Conservation (phyloP, 352 stramenopile genomes). For the Pythium folliculosum region DNA sequence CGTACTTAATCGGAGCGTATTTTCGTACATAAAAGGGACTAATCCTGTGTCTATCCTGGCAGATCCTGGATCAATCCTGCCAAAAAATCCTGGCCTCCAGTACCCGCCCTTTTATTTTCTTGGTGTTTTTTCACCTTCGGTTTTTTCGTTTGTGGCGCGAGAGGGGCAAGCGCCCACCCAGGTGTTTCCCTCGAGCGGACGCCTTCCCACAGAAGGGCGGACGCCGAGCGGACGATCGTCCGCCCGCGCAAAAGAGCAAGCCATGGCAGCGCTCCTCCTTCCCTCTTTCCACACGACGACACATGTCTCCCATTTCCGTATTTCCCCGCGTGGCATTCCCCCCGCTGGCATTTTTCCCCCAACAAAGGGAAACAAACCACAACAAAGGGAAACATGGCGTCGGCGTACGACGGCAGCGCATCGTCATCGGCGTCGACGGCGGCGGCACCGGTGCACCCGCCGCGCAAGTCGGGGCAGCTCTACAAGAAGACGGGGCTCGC, state of each 20-base stretch:
- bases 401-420: constrained; percentile 5
- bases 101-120: constrained; percentile 12
- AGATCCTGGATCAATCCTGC: too few relatives aligned
- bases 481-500: constrained; percentile 70
- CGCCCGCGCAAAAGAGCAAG: constrained; percentile 3
- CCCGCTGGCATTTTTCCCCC: neutral
- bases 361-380: neutral
- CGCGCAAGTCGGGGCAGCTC: constrained; percentile 56
- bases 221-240: constrained; percentile 22
- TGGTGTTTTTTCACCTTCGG: neutral
- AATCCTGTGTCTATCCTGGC: too few relatives aligned
- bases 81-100: too few relatives aligned
- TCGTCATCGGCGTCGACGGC: neutral
- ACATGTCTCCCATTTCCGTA: constrained; percentile 15
- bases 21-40: too few relatives aligned
- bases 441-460: constrained; percentile 22
- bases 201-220: neutral
- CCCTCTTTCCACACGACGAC: neutral
- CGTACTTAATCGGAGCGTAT: too few relatives aligned
- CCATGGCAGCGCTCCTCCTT: neutral
- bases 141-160: neutral
- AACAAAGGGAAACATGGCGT: neutral
- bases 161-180: neutral
- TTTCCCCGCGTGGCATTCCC: neutral
- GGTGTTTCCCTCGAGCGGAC: constrained; percentile 6